Percentiles rank a stretch among this genome's conserved stretches.
These are phyloP conservation scores for Mrakia frigida DNA, from an alignment of 768 basidiomycete species.

Conservation along the genomic window DNA sequence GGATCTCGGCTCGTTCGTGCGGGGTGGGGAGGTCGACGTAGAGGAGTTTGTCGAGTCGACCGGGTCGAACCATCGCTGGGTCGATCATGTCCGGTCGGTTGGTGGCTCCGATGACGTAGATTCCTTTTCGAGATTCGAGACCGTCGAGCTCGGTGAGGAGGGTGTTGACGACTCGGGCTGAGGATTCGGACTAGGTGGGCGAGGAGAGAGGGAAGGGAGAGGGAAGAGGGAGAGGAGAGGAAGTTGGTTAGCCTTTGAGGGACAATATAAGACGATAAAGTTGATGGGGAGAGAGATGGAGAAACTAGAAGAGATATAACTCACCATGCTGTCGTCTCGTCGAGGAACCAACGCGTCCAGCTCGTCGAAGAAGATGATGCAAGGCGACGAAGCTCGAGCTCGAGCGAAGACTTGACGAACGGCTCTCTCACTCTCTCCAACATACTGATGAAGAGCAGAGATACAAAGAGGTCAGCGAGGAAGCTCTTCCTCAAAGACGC, in stretches of 20 bases:
- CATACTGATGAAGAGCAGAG: conserved; percentile 57
- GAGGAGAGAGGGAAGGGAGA: too few relatives aligned
- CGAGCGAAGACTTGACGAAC: conserved; percentile 91
- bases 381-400: conserved; percentile 87
- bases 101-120: conserved; percentile 91
- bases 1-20: conserved; percentile 73
- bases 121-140: conserved; percentile 73
- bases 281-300: neutral
- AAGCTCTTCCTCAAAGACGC: neutral
- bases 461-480: neutral
- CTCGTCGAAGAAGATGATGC: conserved; percentile 94
- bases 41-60: conserved; percentile 84
- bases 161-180: conserved; percentile 87
- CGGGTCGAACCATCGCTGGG: conserved; percentile 95
- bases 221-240: neutral
- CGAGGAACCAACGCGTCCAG: conserved; percentile 86
- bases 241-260: neutral
- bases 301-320: conserved; percentile 37
- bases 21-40: conserved; percentile 81
- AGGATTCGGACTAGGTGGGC: conserved; percentile 70
- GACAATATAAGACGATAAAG: neutral
- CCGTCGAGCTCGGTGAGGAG: conserved; percentile 91
- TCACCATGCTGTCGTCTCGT: conserved; percentile 78
- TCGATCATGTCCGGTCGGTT: conserved; percentile 97
- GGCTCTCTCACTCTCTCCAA: conserved; percentile 93